Conservation (phyloP, 805 yeast genomes). For the Metschnikowia colocasiae region DNA sequence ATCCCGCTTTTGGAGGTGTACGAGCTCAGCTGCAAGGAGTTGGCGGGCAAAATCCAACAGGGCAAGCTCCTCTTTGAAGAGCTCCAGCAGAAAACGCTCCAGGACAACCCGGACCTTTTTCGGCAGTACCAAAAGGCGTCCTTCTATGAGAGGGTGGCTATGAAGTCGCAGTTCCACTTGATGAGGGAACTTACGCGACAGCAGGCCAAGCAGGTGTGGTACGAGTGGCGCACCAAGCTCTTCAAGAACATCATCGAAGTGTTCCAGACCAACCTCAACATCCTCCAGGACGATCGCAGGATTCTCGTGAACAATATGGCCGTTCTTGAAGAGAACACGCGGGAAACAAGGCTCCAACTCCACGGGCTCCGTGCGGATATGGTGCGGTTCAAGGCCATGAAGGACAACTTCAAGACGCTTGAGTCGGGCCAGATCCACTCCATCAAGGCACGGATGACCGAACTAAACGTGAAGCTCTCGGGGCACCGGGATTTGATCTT, state of each 20-base stretch:
- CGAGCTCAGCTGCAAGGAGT: slow-evolving; percentile 52
- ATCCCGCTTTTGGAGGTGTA: slow-evolving; percentile 46
- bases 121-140: slow-evolving; percentile 44
- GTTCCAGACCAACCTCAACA: slow-evolving; percentile 21
- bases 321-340: slow-evolving; percentile 12
- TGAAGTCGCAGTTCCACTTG: slow-evolving; percentile 47
- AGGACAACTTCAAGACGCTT: slow-evolving; percentile 14
- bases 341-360: slow-evolving; percentile 10
- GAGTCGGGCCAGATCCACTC: slow-evolving; percentile 15
- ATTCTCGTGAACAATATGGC: slow-evolving; percentile 14
- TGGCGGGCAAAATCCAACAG: slow-evolving; percentile 47
- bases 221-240: slow-evolving; percentile 57
- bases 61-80: slow-evolving; percentile 47
- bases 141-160: slow-evolving; percentile 33
- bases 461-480: slow-evolving; percentile 16
- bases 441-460: slow-evolving; percentile 14
- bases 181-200: slow-evolving; percentile 50
- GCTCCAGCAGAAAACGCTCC: slow-evolving; percentile 43
- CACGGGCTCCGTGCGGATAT: slow-evolving; percentile 18
- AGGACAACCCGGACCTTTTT: slow-evolving; percentile 48
- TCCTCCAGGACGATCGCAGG: slow-evolving; percentile 21
- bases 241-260: slow-evolving; percentile 42
- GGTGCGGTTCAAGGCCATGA: slow-evolving; percentile 16
- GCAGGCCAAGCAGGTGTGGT: slow-evolving; percentile 57
- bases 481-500: slow-evolving; percentile 15